Evolutionary conservation across 768 basidiomycete genomes (phyloP).

Genomic region (Termitomyces sp.): DNA sequence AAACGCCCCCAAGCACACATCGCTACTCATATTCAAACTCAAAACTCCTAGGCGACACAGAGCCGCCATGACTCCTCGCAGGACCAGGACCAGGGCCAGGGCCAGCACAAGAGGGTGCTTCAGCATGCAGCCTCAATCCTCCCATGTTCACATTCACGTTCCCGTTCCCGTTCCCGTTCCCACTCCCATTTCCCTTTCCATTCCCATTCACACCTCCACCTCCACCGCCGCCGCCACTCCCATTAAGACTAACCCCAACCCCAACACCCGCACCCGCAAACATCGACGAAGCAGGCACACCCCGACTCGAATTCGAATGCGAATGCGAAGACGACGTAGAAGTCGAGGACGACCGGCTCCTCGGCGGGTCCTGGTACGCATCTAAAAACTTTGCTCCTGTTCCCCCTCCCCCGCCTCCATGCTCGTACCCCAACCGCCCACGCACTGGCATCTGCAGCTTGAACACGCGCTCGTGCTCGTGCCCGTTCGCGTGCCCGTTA

Average conservation of each 20-base stretch:
- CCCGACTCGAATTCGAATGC: slow-evolving; percentile 17
- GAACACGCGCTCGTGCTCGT: neutral
- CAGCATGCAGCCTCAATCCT: neutral
- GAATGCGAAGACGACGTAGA: slow-evolving; percentile 22
- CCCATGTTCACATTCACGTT: neutral
- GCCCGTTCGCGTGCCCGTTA: neutral
- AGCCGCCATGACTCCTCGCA: neutral
- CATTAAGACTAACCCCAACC: too few species aligned
- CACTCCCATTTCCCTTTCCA: neutral
- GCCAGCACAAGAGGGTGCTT: too few species aligned
- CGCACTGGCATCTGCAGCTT: neutral
- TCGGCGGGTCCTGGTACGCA: slow-evolving; percentile 2
- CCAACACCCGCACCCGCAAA: too few species aligned
- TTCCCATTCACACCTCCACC: too few species aligned
- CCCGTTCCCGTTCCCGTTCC: neutral
- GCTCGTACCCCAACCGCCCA: slow-evolving; percentile 3
- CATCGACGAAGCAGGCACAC: too few species aligned
- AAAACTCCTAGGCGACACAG: neutral
- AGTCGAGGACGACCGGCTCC: slow-evolving; percentile 19
- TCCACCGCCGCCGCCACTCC: too few species aligned
- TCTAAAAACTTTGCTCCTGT: slow-evolving; percentile 2
- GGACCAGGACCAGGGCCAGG: too few species aligned
- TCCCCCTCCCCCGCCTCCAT: neutral
- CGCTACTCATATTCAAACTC: neutral
- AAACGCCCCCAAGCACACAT: too few species aligned